Evolutionary conservation across 106 monocot species (phyloP).

Genomic region (Platanthera zijinensis): DNA sequence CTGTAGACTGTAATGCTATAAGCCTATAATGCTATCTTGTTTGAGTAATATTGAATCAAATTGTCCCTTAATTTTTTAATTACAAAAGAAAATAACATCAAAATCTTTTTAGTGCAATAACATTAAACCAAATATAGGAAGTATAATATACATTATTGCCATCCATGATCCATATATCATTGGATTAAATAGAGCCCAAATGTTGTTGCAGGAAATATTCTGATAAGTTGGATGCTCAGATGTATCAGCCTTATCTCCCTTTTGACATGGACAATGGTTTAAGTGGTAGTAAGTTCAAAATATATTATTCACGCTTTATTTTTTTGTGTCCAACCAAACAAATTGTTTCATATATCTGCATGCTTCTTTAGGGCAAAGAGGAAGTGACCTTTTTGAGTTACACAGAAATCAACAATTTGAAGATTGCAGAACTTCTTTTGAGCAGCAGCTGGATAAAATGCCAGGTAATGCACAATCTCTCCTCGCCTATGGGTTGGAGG

Average conservation of each 20-base stretch:
- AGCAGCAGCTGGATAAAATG: neutral
- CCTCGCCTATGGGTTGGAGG: neutral
- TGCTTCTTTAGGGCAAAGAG: neutral
- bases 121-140: too few species aligned
- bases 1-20: too few species aligned
- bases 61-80: too few species aligned
- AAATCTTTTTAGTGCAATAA: too few species aligned
- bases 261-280: constrained; percentile 2
- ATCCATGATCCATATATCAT: too few species aligned
- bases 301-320: neutral
- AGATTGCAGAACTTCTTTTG: neutral
- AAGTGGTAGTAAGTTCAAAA: neutral
- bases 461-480: neutral
- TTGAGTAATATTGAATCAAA: too few species aligned
- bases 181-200: too few species aligned
- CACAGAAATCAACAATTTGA: neutral
- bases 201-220: constrained; percentile 2
- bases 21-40: too few species aligned
- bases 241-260: neutral
- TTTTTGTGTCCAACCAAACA: neutral
- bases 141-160: too few species aligned
- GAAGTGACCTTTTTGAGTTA: neutral
- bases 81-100: too few species aligned
- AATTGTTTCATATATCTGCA: neutral
- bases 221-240: constrained; percentile 9